Base-by-base conservation (phyloP, 73 alveolate genomes). In the Loxodes magnus region DNA sequence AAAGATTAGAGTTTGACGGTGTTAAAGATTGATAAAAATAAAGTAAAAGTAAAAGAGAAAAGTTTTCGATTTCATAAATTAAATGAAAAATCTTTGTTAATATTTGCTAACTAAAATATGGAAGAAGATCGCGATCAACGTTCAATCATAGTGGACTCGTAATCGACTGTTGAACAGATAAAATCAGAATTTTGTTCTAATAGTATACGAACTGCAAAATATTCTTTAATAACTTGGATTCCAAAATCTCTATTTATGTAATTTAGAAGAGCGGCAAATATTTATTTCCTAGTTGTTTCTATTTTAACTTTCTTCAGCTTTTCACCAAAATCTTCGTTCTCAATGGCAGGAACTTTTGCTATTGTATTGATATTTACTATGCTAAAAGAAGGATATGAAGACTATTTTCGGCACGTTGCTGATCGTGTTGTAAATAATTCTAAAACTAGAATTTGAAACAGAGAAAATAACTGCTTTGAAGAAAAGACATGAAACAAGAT, bases 381-480 rank as follows among this genome's bases (percentile, higher is more conserved):
- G 94, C 51, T 82, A 27, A 82, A 97, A 49, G 99, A 93, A 49
- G 92, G 88, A 12, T 65, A 71, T 31, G 99, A 93, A 74, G 98
- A 74, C 39, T 44, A 35, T 21, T 17, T 46, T 37, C 43, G 94
- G 46, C 76, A 68, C 46, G 62, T 39, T 25, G 50, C 76, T 3
- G 94, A 80, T 48, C 38, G 43, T 15, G 93, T 57, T 52, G 64
- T 75, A 20, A 79, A 79, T 62, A 57, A 73, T 37, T 6, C 66
- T 1, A 52, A 44, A 35, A 37, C 68, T 33, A 24, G 27, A 28
- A 38, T 14, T 24, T 17, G 33, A 23, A 15, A 62, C 6, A 14
- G 53, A 29, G 70, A 30, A 10, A 31, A 51, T 19, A 24, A 58
- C 30, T 74, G 73, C 34, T 49, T 34, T 7, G 65, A 64, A 31